Evolutionary conservation across 2,329 filamentous ascomycete species (phyloP).

Genomic region (Aspergillus neotritici): DNA sequence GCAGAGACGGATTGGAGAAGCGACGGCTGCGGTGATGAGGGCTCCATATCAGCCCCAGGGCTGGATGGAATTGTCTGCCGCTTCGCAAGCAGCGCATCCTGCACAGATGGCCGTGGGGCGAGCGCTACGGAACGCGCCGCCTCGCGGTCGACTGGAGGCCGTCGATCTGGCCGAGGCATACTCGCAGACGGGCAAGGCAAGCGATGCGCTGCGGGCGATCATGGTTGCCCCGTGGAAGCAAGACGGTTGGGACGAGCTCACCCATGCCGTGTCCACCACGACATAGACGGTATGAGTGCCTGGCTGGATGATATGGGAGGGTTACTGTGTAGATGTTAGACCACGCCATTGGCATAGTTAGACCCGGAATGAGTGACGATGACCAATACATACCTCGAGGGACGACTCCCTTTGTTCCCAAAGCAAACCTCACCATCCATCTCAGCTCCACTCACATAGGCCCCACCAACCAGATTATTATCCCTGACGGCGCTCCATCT

Average conservation of each 20-base stretch:
- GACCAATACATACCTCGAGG: constrained; percentile 1
- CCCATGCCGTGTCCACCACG: constrained; percentile 23
- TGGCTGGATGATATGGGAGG: neutral
- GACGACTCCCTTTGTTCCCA: no score
- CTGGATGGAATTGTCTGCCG: constrained; percentile 68
- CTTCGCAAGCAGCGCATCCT: constrained; percentile 49
- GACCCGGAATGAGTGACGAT: constrained; percentile 1
- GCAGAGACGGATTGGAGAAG: constrained; percentile 55
- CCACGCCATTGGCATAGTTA: neutral
- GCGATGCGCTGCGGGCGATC: constrained; percentile 70
- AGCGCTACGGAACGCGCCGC: constrained; percentile 68
- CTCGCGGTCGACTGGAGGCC: constrained; percentile 62
- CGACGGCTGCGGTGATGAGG: constrained; percentile 72
- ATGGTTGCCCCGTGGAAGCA: constrained; percentile 75
- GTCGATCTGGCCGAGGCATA: constrained; percentile 67
- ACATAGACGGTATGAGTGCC: constrained; percentile 5
- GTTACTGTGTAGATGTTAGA: constrained; percentile 1
- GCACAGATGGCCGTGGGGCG: constrained; percentile 77
- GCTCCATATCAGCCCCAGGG: constrained; percentile 72
- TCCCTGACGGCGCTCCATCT: constrained; percentile 7
- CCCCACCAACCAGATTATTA: no score
- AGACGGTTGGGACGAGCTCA: constrained; percentile 56
- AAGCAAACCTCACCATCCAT: no score
- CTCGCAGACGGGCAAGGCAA: constrained; percentile 63
- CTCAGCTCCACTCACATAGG: no score